Conservation (phyloP, 2,329 filamentous ascomycete genomes). For the Alternaria sp. region DNA sequence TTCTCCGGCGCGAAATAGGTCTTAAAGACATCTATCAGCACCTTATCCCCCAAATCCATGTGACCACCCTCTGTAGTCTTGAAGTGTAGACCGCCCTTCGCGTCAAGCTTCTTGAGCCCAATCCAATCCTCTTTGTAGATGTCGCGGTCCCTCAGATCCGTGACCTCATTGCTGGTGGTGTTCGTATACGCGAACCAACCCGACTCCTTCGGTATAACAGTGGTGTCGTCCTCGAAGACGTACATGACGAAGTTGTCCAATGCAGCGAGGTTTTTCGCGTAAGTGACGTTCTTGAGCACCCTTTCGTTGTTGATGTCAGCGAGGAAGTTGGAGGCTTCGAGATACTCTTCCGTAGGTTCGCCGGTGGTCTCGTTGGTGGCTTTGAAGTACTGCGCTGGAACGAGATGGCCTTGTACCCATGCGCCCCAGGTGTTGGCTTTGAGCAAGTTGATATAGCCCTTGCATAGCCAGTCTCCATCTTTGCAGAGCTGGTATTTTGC, state of each 20-base stretch:
- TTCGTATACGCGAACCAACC: conserved; percentile 87
- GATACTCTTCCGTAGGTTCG: conserved; percentile 67
- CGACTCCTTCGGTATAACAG: conserved; percentile 88
- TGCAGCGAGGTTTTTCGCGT: conserved; percentile 72
- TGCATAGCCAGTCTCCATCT: conserved; percentile 79
- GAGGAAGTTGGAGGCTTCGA: conserved; percentile 84
- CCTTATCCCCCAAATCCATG: conserved; percentile 77
- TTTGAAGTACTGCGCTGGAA: conserved; percentile 96
- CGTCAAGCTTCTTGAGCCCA: conserved; percentile 79
- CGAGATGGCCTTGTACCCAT: conserved; percentile 79
- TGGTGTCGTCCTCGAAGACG: conserved; percentile 85
- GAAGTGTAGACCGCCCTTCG: conserved; percentile 81
- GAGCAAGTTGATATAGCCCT: conserved; percentile 78
- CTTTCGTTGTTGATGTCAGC: conserved; percentile 98
- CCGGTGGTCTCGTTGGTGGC: conserved; percentile 68
- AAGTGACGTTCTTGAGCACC: conserved; percentile 73
- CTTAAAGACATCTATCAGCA: conserved; percentile 71
- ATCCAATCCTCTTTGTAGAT: conserved; percentile 95
- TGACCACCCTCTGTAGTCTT: conserved; percentile 77
- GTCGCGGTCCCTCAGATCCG: conserved; percentile 70
- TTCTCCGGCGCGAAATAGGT: conserved; percentile 67
- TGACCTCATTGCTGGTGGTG: conserved; percentile 67
- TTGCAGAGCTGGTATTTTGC: conserved; percentile 79
- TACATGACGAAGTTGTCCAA: conserved; percentile 87
- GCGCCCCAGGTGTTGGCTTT: conserved; percentile 80